Base-by-base conservation (phyloP, 495 filamentous ascomycete genomes). In the Xylaria cubensis region DNA sequence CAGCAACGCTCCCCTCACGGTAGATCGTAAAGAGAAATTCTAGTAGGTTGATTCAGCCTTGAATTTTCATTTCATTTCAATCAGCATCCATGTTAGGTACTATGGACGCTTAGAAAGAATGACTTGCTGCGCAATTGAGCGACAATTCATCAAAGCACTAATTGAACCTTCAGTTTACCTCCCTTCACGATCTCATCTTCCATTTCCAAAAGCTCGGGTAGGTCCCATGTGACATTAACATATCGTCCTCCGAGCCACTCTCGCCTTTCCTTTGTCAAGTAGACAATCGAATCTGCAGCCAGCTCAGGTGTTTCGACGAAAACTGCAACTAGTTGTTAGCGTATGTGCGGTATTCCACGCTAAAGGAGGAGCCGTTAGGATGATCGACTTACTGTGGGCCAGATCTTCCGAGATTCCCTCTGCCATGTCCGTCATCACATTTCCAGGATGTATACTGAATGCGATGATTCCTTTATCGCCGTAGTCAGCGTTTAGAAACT, bases 241-340 rank as follows among this genome's bases (percentile, higher is more conserved):
- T 87, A 89, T 69, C 87, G 74, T 0, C 87, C 88, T 32, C 76
- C 80, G 15, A 90, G 74, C 87, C 87, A 90, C 13, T 82, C 77
- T 51, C 86, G 73, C 64, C 78, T 84, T 73, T 86, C 73, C 10
- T 74, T 76, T 7, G 84, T 84, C 66, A 90, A 70, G 76, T 82
- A 87, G 7, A 86, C 81, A 34, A 87, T 67, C 2, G 83, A 83
- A 74, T 89, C 86, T 1, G 76, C 86, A 53, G 80, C 69, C 10
- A 90, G 73, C 65, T 86, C 78, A 2, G 81, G 67, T 34, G 78
- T 83, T 59, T 90, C 86, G 7, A 72, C 71, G 50, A 88, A 80
- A 7, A 81, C 74, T 80, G 55, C 17, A 32, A 73, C 73, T 29
- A 34, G 36, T 39, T 36, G 24, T 64, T 2, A 66, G 51, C 15